These are phyloP conservation scores for Clathrus columnatus DNA, from an alignment of 768 basidiomycete species.

Conservation along the genomic window DNA sequence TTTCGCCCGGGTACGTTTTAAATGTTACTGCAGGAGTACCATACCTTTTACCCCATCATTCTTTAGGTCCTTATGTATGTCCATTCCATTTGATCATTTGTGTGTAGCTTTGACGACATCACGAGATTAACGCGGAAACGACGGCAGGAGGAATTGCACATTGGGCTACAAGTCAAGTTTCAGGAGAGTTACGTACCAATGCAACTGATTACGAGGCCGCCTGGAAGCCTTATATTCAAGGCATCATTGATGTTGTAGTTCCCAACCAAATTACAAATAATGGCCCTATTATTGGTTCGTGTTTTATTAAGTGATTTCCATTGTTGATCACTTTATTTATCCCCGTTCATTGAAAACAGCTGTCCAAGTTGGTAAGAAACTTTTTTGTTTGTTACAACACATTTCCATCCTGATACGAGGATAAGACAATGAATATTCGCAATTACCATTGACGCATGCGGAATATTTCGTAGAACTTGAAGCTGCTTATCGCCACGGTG, in stretches of 20 bases:
- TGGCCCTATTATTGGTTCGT: constrained; percentile 65
- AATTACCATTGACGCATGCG: constrained; percentile 32
- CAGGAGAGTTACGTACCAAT: constrained; percentile 62
- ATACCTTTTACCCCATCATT: neutral
- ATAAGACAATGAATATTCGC: constrained; percentile 76
- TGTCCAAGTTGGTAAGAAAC: constrained; percentile 42
- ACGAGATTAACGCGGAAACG: constrained; percentile 59
- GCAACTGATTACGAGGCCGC: constrained; percentile 59
- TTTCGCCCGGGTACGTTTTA: constrained; percentile 55
- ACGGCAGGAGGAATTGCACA: constrained; percentile 63
- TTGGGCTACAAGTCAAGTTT: constrained; percentile 62
- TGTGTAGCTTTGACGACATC: constrained; percentile 42
- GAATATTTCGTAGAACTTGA: constrained; percentile 60
- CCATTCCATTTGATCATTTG: neutral
- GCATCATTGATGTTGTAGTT: constrained; percentile 48
- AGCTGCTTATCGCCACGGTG: constrained; percentile 40
- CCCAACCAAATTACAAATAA: constrained; percentile 62
- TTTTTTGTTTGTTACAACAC: neutral
- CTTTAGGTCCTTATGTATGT: constrained; percentile 5
- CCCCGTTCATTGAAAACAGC: constrained; percentile 24
- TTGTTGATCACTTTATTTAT: neutral
- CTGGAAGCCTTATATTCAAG: constrained; percentile 65
- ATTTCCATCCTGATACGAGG: too few relatives aligned
- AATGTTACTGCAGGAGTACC: neutral
- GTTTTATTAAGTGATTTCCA: neutral